These are phyloP conservation scores for Leavenworthia alabamica DNA, from an alignment of 345 rosid genomes.

Conservation along the genomic window DNA sequence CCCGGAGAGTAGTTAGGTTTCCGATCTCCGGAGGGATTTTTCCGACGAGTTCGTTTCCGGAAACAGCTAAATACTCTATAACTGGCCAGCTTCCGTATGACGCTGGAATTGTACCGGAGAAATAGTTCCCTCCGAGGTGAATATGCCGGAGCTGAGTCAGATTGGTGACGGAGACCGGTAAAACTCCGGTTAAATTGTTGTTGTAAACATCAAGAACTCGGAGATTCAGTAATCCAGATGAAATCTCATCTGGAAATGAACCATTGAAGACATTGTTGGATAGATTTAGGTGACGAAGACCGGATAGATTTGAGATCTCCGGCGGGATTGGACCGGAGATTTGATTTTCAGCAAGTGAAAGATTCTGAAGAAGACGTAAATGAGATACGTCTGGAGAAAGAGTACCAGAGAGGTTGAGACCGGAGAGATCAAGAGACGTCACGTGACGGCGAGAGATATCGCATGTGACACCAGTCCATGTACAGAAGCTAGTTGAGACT, in stretches of 20 bases:
- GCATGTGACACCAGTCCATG: conserved; percentile 67
- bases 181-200: conserved; percentile 75
- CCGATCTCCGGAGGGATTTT: conserved; percentile 74
- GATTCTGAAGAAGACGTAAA: conserved; percentile 53
- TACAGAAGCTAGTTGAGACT: conserved; percentile 41
- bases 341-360: conserved; percentile 51
- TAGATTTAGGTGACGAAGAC: conserved; percentile 60
- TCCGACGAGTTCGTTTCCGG: conserved; percentile 72
- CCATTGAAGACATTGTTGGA: conserved; percentile 77
- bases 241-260: conserved; percentile 54
- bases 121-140: conserved; percentile 86
- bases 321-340: conserved; percentile 67
- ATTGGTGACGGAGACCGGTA: conserved; percentile 60
- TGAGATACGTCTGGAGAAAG: conserved; percentile 57
- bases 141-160: conserved; percentile 63
- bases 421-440: conserved; percentile 53
- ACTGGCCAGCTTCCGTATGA: conserved; percentile 65
- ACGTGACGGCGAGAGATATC: conserved; percentile 58
- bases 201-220: conserved; percentile 83
- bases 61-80: conserved; percentile 66
- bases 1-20: conserved; percentile 48
- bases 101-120: conserved; percentile 57
- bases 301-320: conserved; percentile 47
- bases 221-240: conserved; percentile 47
- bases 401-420: conserved; percentile 60